Conservation (phyloP, 148 eudicot species). For the Rhododendron mucronatum region DNA sequence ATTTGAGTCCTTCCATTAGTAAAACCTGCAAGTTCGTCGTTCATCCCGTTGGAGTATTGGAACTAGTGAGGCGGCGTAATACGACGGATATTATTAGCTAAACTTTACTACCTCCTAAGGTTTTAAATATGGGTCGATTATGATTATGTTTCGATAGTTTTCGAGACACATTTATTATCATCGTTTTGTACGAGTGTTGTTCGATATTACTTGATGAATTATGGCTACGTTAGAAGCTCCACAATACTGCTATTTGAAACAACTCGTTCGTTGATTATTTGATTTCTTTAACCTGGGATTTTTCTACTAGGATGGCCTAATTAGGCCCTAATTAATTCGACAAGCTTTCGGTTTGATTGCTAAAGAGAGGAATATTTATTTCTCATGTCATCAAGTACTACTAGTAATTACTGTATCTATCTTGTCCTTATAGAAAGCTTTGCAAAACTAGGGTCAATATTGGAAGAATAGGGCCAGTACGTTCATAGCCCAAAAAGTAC, state of each 20-base stretch:
- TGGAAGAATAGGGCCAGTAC: not conserved
- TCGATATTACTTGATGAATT: not conserved
- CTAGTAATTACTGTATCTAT: no score
- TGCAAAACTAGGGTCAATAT: not conserved
- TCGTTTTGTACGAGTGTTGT: not conserved
- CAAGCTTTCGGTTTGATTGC: not conserved
- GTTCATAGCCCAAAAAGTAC: not conserved
- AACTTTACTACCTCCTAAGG: not conserved
- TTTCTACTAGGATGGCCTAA: not conserved
- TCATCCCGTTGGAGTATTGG: not conserved
- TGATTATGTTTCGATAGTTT: not conserved
- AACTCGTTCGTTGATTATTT: not conserved
- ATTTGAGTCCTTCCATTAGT: not conserved
- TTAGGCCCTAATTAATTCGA: not conserved
- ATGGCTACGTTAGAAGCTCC: not conserved
- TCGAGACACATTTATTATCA: not conserved
- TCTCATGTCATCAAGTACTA: not conserved
- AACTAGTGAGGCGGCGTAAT: not conserved
- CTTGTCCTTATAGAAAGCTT: not conserved
- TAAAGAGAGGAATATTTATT: not conserved
- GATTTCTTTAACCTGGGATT: not conserved
- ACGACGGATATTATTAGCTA: not conserved
- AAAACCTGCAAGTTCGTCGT: not conserved
- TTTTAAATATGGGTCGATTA: not conserved
- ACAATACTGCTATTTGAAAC: not conserved